phyloP scores from a whole-genome alignment of 805 yeast genomes.

The Starmerella kuoi region DNA sequence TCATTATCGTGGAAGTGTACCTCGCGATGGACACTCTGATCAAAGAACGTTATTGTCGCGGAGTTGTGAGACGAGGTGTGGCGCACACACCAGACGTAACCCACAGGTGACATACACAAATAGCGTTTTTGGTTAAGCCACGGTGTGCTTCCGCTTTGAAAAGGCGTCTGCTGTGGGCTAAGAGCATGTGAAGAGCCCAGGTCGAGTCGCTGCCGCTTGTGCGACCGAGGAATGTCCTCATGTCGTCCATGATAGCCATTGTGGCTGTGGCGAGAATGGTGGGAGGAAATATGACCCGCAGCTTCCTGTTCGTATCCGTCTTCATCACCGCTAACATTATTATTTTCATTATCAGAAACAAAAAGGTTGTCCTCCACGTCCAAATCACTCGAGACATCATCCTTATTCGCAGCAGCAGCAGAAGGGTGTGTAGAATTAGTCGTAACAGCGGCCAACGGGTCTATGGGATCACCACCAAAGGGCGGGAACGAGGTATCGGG shows the following conservation, averaged over 20 bases:
- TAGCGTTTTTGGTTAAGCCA: constrained; percentile 63
- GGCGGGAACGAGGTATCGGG: constrained; percentile 19
- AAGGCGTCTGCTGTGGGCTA: constrained; percentile 35
- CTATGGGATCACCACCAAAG: constrained; percentile 21
- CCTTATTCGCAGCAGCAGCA: constrained; percentile 19
- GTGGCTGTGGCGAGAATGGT: too few relatives aligned
- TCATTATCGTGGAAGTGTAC: constrained; percentile 72
- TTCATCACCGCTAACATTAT: too few relatives aligned
- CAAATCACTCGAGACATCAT: constrained; percentile 1
- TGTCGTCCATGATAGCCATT: too few relatives aligned
- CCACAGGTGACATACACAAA: constrained; percentile 65
- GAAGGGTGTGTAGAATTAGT: neutral
- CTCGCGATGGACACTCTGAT: constrained; percentile 59
- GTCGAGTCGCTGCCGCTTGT: neutral
- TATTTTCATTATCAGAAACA: constrained; percentile 46
- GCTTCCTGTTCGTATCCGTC: too few relatives aligned
- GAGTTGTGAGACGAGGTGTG: constrained; percentile 47
- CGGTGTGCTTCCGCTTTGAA: constrained; percentile 82
- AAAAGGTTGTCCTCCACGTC: constrained; percentile 26
- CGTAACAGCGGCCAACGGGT: constrained; percentile 18
- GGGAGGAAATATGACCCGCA: too few relatives aligned
- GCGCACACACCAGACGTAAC: constrained; percentile 69
- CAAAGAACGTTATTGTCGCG: constrained; percentile 81
- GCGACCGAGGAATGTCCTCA: too few relatives aligned
- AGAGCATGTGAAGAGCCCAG: neutral